phyloP scores from a whole-genome alignment of 2,329 filamentous ascomycete species.

The Alternaria arbusti region DNA sequence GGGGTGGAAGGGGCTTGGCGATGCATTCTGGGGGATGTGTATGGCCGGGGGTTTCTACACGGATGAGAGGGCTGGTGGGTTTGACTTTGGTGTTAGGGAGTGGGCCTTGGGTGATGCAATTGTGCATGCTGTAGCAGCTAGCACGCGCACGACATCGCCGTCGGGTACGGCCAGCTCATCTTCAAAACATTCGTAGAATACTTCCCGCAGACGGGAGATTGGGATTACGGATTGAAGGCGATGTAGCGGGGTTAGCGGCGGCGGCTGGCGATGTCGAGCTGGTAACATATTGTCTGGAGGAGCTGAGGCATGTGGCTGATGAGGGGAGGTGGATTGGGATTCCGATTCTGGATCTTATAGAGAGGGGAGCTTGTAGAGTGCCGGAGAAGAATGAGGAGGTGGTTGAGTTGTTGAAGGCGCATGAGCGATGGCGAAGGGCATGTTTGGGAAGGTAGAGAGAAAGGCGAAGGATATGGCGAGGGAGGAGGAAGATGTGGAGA shows the following conservation, averaged over 20 bases:
- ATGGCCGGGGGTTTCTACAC: too few species aligned
- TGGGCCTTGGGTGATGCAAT: too few species aligned
- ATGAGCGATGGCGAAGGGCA: neutral
- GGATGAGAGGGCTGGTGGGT: neutral
- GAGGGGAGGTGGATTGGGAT: rapidly evolving
- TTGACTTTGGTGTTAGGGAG: neutral
- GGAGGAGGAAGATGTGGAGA: neutral
- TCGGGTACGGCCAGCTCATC: too few species aligned
- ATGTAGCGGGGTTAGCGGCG: neutral
- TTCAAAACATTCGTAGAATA: neutral
- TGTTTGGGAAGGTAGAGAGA: neutral
- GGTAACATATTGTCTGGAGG: neutral
- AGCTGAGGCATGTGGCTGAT: neutral
- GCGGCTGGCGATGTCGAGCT: neutral
- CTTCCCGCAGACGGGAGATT: neutral
- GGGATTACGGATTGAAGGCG: rapidly evolving
- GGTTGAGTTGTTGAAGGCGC: neutral
- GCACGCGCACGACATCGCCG: too few species aligned
- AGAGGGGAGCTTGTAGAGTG: neutral
- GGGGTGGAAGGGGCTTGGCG: neutral
- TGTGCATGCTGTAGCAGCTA: neutral
- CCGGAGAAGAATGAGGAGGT: neutral
- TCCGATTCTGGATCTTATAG: neutral
- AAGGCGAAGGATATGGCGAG: too few species aligned
- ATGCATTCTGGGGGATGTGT: neutral